phyloP scores from a whole-genome alignment of 176 grass and related monocot genomes.

The Oryza meridionalis region DNA sequence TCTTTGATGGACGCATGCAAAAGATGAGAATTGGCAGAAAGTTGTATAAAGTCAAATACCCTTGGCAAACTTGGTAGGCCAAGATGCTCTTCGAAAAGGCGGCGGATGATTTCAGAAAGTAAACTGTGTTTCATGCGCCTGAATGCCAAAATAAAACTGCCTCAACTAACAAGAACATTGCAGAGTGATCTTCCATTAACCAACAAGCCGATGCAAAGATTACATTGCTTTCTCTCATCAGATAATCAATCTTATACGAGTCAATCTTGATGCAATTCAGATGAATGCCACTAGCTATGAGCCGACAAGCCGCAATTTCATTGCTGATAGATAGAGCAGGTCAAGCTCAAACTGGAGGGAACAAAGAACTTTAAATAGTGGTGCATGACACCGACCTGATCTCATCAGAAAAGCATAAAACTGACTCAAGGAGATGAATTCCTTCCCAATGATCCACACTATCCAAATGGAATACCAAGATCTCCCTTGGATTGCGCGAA shows the following conservation, averaged over 20 bases:
- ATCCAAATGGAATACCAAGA: conserved; percentile 51
- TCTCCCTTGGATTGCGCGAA: conserved; percentile 43
- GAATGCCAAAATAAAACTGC: background rate
- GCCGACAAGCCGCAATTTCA: background rate
- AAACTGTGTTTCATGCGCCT: background rate
- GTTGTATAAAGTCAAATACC: conserved; percentile 32
- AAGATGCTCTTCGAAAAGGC: conserved; percentile 52
- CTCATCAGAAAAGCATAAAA: conserved; percentile 28
- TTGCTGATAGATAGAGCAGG: background rate
- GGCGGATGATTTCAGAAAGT: conserved; percentile 20
- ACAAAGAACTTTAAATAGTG: conserved; percentile 52
- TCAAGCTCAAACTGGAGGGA: conserved; percentile 43
- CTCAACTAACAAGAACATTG: background rate
- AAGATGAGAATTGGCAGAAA: conserved; percentile 35
- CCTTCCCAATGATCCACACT: conserved; percentile 6
- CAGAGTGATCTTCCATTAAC: background rate
- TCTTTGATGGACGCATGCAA: conserved; percentile 30
- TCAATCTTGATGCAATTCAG: background rate
- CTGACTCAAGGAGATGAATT: conserved; percentile 30
- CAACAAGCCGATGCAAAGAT: background rate
- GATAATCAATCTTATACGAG: background rate
- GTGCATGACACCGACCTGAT: conserved; percentile 35
- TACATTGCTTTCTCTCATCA: background rate
- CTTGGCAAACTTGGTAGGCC: conserved; percentile 14
- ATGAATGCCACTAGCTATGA: background rate